Evolutionary conservation across 1,284 basidiomycete genomes (phyloP).

Genomic region (Austroboletus novae-zelandiae): DNA sequence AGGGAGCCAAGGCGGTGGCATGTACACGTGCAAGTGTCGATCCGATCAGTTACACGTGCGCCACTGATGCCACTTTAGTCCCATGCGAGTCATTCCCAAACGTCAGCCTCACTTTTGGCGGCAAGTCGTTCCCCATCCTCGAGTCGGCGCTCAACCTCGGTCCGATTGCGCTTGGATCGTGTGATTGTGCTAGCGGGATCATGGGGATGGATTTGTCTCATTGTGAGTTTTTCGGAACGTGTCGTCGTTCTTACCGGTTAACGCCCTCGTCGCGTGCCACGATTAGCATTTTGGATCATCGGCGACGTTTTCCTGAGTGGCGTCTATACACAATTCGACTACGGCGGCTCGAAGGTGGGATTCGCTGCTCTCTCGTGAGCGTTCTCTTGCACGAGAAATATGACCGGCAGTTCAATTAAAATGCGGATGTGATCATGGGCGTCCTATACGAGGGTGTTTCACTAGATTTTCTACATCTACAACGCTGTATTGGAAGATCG

Average conservation of each 20-base stretch:
- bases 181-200: conserved; percentile 31
- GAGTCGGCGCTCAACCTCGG: conserved; percentile 38
- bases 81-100: conserved; percentile 39
- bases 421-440: too few relatives aligned
- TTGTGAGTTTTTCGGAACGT: neutral
- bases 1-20: neutral
- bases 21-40: conserved; percentile 5
- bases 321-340: conserved; percentile 17
- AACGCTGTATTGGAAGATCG: too few relatives aligned
- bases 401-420: too few relatives aligned
- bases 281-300: conserved; percentile 12
- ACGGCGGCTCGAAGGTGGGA: conserved; percentile 6
- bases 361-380: conserved; percentile 14
- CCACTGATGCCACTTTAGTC: conserved; percentile 31
- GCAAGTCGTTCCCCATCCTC: conserved; percentile 37
- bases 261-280: too few relatives aligned
- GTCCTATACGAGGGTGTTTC: too few relatives aligned
- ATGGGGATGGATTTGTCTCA: neutral
- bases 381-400: too few relatives aligned
- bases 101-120: conserved; percentile 41
- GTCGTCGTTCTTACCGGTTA: too few relatives aligned
- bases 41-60: conserved; percentile 5
- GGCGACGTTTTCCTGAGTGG: conserved; percentile 8
- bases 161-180: conserved; percentile 21
- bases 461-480: too few relatives aligned